phyloP scores from a whole-genome alignment of 73 alveolate genomes.

The Paraurostyla sp. region DNA sequence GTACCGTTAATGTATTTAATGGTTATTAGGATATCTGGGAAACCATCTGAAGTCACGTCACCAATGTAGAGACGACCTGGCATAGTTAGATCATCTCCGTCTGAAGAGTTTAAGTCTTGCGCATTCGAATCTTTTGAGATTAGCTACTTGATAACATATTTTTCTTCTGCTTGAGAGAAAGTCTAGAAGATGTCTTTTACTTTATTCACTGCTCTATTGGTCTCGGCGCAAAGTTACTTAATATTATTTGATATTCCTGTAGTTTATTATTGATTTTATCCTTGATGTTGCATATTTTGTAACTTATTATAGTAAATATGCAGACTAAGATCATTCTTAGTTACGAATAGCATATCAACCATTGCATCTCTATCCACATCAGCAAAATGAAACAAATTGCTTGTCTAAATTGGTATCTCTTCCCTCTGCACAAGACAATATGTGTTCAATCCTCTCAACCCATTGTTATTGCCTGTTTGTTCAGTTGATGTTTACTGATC shows the following conservation, averaged over 20 bases:
- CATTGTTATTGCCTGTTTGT: not conserved
- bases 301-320: conserved; percentile 48
- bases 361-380: conserved; percentile 82
- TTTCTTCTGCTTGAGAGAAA: conserved; percentile 41
- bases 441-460: conserved; percentile 33
- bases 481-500: not conserved
- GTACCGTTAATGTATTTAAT: conserved; percentile 52
- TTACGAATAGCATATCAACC: conserved; percentile 73
- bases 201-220: conserved; percentile 42
- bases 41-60: conserved; percentile 80
- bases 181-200: conserved; percentile 56
- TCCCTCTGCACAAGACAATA: conserved; percentile 49
- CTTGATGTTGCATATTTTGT: not conserved
- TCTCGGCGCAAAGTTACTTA: conserved; percentile 38
- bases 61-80: conserved; percentile 80
- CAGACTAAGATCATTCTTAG: conserved; percentile 52
- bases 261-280: not conserved
- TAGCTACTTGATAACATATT: conserved; percentile 37
- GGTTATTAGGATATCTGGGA: conserved; percentile 77
- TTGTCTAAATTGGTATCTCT: conserved; percentile 24
- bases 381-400: conserved; percentile 59
- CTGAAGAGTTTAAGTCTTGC: conserved; percentile 11
- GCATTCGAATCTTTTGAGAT: conserved; percentile 45
- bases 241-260: not conserved
- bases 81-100: conserved; percentile 54